These are phyloP conservation scores for Monosporascus sp. DNA, from an alignment of 2,329 filamentous ascomycete genomes.

Conservation along the genomic window DNA sequence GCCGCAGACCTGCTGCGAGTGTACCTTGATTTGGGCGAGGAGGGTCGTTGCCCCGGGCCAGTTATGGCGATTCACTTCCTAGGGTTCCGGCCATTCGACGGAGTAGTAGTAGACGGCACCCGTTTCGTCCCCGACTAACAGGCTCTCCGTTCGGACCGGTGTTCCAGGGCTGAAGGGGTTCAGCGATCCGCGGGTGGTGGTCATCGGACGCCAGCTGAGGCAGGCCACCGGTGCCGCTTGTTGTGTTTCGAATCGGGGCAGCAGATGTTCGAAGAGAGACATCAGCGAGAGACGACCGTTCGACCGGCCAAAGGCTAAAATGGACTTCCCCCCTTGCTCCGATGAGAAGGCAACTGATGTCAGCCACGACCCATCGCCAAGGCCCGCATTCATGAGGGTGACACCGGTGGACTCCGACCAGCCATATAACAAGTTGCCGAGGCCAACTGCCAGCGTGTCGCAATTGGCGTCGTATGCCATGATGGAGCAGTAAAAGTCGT, in stretches of 20 bases:
- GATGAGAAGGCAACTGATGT: constrained; percentile 93
- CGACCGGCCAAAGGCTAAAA: constrained; percentile 79
- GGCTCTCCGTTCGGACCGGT: constrained; percentile 67
- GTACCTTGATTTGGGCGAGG: constrained; percentile 69
- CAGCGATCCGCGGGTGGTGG: constrained; percentile 45
- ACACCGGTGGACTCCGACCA: constrained; percentile 79
- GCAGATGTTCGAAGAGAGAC: constrained; percentile 62
- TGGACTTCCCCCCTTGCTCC: constrained; percentile 63
- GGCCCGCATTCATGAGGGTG: constrained; percentile 42
- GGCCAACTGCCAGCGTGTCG: constrained; percentile 75
- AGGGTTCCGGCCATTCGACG: constrained; percentile 72
- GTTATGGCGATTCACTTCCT: constrained; percentile 56
- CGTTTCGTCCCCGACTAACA: constrained; percentile 78
- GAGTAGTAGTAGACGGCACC: constrained; percentile 85
- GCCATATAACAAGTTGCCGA: constrained; percentile 73
- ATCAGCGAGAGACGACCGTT: constrained; percentile 72
- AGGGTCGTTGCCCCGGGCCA: constrained; percentile 78
- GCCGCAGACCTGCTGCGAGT: constrained; percentile 88
- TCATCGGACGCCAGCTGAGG: constrained; percentile 70
- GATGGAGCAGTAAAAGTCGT: constrained; percentile 93
- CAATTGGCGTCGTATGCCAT: constrained; percentile 76
- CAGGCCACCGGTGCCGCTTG: constrained; percentile 72
- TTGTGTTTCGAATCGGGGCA: constrained; percentile 68
- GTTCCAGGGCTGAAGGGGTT: constrained; percentile 41
- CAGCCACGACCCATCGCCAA: constrained; percentile 52